Evolutionary conservation across 768 basidiomycete genomes (phyloP).

Genomic region (Xerocomellus amylosporus): DNA sequence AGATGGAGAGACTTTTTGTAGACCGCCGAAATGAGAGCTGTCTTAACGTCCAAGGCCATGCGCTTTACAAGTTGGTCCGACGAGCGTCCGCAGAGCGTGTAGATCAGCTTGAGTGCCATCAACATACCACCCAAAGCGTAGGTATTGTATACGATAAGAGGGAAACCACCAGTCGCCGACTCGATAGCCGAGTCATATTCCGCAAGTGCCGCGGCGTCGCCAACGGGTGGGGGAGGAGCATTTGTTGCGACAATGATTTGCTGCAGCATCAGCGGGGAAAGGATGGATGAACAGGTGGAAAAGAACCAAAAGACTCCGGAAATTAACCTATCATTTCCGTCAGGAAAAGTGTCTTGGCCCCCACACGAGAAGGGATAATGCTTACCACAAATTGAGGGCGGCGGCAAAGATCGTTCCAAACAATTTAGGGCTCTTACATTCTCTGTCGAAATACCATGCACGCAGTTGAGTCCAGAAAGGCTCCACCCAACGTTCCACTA

Average conservation of each 20-base stretch:
- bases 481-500: conserved; percentile 25
- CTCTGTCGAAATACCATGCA: conserved; percentile 18
- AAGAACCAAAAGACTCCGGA: conserved; percentile 31
- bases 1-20: conserved; percentile 32
- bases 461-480: conserved; percentile 26
- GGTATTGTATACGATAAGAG: conserved; percentile 25
- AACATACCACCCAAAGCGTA: conserved; percentile 24
- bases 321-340: conserved; percentile 15
- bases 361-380: not conserved
- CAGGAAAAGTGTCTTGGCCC: not conserved
- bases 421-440: conserved; percentile 12
- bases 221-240: conserved; percentile 19
- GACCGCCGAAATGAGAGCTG: conserved; percentile 28
- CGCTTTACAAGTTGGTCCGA: conserved; percentile 30
- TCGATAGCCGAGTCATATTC: conserved; percentile 20
- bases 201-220: conserved; percentile 20
- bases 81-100: conserved; percentile 27
- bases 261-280: conserved; percentile 27
- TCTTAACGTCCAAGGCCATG: conserved; percentile 31
- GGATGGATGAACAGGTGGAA: conserved; percentile 19
- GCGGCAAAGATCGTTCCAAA: conserved; percentile 19
- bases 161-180: conserved; percentile 28
- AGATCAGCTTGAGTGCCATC: conserved; percentile 25
- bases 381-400: conserved; percentile 16
- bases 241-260: conserved; percentile 26